These are phyloP conservation scores for Neofusicoccum kwambonambiense DNA, from an alignment of 2,329 filamentous ascomycete genomes.

Conservation along the genomic window DNA sequence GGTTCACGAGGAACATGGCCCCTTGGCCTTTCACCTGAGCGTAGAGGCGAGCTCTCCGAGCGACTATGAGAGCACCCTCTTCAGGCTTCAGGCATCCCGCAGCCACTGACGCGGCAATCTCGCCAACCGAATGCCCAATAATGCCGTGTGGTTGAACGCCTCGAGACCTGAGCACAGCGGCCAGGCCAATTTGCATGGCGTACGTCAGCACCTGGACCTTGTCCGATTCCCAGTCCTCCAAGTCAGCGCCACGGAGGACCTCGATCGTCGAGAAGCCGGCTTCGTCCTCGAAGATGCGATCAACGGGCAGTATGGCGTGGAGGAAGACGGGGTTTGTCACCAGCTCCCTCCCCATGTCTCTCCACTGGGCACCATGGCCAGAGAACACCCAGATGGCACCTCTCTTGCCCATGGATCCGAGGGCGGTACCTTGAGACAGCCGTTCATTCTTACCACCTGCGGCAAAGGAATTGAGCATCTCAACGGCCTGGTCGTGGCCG, in stretches of 20 bases:
- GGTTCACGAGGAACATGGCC: slow-evolving; percentile 33
- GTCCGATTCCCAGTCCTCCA: too few relatives aligned
- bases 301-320: too few relatives aligned
- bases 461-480: slow-evolving; percentile 22
- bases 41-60: slow-evolving; percentile 35
- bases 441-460: slow-evolving; percentile 13
- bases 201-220: slow-evolving; percentile 37
- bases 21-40: slow-evolving; percentile 31
- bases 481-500: slow-evolving; percentile 23
- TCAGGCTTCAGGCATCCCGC: slow-evolving; percentile 33
- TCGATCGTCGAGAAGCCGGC: too few relatives aligned
- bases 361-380: too few relatives aligned
- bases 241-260: too few relatives aligned
- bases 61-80: slow-evolving; percentile 39
- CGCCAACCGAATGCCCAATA: slow-evolving; percentile 45
- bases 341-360: too few relatives aligned
- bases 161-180: slow-evolving; percentile 30
- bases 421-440: background rate
- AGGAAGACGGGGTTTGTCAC: too few relatives aligned
- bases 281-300: too few relatives aligned
- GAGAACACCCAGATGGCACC: too few relatives aligned
- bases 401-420: too few relatives aligned
- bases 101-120: slow-evolving; percentile 41
- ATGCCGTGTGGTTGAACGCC: slow-evolving; percentile 36
- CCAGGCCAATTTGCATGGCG: slow-evolving; percentile 37